Evolutionary conservation across 2,329 filamentous ascomycete genomes (phyloP).

Genomic region (Trichoderma harzianum): DNA sequence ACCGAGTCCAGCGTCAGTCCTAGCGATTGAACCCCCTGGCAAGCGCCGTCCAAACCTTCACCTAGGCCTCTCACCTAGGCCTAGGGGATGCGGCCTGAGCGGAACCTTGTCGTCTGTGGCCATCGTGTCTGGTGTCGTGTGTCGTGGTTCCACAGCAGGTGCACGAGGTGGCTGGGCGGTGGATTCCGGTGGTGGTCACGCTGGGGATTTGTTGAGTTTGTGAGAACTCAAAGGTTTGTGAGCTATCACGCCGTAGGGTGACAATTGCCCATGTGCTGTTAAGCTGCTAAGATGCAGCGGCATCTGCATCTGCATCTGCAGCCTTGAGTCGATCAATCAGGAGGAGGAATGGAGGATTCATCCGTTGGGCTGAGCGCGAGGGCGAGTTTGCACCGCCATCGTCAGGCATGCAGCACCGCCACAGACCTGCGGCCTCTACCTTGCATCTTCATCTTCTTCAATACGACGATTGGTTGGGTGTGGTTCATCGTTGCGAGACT

Average conservation of each 20-base stretch:
- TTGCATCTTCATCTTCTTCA: neutral
- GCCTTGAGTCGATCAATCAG: neutral
- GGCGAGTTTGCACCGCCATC: conserved; percentile 1
- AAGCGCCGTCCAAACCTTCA: neutral
- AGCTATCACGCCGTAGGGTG: neutral
- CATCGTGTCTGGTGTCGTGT: neutral
- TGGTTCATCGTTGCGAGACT: neutral
- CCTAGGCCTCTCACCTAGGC: neutral
- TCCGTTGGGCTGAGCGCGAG: neutral
- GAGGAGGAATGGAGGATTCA: neutral
- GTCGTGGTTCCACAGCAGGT: neutral
- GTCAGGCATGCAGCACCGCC: conserved; percentile 1
- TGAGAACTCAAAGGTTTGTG: neutral
- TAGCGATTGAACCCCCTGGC: neutral
- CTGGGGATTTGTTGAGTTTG: neutral
- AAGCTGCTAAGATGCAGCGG: neutral
- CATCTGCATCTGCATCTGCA: neutral
- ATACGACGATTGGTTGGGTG: neutral
- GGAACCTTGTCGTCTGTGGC: neutral
- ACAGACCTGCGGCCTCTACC: neutral
- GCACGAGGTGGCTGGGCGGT: conserved; percentile 8
- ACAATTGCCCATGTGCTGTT: neutral
- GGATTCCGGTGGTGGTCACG: neutral
- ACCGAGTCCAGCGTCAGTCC: neutral
- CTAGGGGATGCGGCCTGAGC: no score